Conservation (phyloP, 192 early-diverging fungal genomes). For the Piromyces finnis region DNA sequence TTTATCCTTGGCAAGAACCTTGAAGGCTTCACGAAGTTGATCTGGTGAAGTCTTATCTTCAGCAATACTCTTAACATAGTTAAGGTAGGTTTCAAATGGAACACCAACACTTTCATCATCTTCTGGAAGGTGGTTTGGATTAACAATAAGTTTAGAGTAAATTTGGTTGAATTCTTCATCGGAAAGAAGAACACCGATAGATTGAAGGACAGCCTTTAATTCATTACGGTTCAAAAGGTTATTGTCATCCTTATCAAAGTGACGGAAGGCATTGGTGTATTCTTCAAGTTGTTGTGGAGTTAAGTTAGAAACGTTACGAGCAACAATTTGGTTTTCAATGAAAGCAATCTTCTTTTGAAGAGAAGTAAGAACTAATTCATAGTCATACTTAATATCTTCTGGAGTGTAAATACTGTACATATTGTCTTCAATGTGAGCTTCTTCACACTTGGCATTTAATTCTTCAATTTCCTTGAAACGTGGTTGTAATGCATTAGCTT, state of each 20-base stretch:
- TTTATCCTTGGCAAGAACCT: slow-evolving; percentile 68
- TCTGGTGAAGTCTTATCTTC: neutral
- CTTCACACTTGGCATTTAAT: slow-evolving; percentile 71
- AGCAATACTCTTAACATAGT: neutral
- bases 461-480: slow-evolving; percentile 38
- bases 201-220: slow-evolving; percentile 66
- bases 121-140: neutral
- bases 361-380: slow-evolving; percentile 31
- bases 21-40: slow-evolving; percentile 48
- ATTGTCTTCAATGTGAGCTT: slow-evolving; percentile 50
- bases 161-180: neutral
- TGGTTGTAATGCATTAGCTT: neutral
- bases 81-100: neutral
- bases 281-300: slow-evolving; percentile 85
- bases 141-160: neutral
- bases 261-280: slow-evolving; percentile 55
- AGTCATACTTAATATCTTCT: slow-evolving; percentile 78
- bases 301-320: slow-evolving; percentile 79
- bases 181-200: neutral
- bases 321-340: slow-evolving; percentile 91
- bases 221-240: slow-evolving; percentile 54
- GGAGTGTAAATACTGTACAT: slow-evolving; percentile 82
- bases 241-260: slow-evolving; percentile 74
- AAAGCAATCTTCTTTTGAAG: slow-evolving; percentile 54
- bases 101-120: neutral